phyloP scores from a whole-genome alignment of 352 stramenopile species.

The Elongisporangium undulatum region DNA sequence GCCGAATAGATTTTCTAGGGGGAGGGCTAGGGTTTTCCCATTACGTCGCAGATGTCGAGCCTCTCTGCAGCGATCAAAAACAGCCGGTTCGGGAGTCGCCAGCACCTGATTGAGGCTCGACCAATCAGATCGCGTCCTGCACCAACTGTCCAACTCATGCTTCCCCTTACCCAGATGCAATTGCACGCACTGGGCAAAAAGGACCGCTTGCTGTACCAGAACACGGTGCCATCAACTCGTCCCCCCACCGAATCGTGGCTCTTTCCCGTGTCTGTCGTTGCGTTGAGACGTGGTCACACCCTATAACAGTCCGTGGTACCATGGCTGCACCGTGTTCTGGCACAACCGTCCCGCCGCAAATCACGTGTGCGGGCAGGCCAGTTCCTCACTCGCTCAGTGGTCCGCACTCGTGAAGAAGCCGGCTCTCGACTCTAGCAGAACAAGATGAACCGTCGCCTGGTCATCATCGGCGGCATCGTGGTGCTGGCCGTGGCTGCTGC shows the following conservation, averaged over 20 bases:
- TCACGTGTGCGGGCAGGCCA: neutral
- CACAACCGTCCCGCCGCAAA: neutral
- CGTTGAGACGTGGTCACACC: neutral
- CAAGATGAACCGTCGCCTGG: conserved; percentile 1
- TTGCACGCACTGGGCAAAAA: neutral
- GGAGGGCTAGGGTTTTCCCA: neutral
- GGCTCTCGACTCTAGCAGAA: neutral
- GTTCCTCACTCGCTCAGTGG: neutral
- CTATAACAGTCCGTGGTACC: neutral
- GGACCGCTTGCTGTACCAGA: neutral
- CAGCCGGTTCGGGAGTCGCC: neutral
- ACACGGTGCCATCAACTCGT: neutral
- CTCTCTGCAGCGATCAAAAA: neutral
- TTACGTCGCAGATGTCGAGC: neutral
- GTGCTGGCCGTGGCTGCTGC: conserved; percentile 42
- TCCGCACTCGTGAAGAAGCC: neutral
- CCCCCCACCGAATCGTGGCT: neutral
- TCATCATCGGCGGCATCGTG: conserved; percentile 36
- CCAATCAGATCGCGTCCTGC: neutral
- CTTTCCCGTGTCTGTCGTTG: neutral
- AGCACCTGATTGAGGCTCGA: neutral
- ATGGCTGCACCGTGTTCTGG: neutral
- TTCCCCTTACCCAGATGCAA: neutral
- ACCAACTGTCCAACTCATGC: neutral
- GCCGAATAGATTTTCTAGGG: neutral